Conservation (phyloP, 768 basidiomycete genomes). For the Flagelloscypha sp. region DNA sequence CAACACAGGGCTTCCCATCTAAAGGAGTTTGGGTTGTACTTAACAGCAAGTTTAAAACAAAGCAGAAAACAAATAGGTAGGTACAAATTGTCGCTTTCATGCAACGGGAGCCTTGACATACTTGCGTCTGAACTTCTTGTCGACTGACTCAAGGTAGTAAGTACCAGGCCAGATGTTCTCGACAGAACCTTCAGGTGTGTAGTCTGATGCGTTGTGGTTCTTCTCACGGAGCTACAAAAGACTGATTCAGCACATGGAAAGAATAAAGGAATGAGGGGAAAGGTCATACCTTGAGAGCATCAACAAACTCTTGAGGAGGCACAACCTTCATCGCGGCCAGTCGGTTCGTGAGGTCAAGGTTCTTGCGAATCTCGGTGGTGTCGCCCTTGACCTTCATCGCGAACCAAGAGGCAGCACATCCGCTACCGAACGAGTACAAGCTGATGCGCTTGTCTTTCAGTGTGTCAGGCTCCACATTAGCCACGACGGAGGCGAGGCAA, state of each 20-base stretch:
- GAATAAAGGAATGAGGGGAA: slow-evolving; percentile 2
- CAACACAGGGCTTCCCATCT: too few relatives aligned
- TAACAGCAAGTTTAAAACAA: too few relatives aligned
- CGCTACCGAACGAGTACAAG: slow-evolving; percentile 95
- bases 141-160: slow-evolving; percentile 88
- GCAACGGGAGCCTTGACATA: slow-evolving; percentile 47
- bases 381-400: slow-evolving; percentile 81
- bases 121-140: slow-evolving; percentile 85
- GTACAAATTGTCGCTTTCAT: too few relatives aligned
- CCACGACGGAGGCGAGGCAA: slow-evolving; percentile 81
- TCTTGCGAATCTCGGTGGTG: slow-evolving; percentile 69
- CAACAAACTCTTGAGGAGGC: slow-evolving; percentile 86
- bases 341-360: slow-evolving; percentile 73
- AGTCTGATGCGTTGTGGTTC: slow-evolving; percentile 87
- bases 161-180: slow-evolving; percentile 92
- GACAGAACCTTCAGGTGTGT: slow-evolving; percentile 76
- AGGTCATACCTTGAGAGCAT: slow-evolving; percentile 58
- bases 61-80: too few relatives aligned
- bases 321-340: slow-evolving; percentile 84
- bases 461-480: slow-evolving; percentile 59
- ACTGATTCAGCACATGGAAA: slow-evolving; percentile 6
- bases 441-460: slow-evolving; percentile 79
- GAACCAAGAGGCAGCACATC: slow-evolving; percentile 94
- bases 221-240: slow-evolving; percentile 79
- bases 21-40: too few relatives aligned